A percentile compares a stretch with the other conserved stretches of the same genome.
These are phyloP conservation scores for Cucurbita ficifolia DNA, from an alignment of 306 rosid species.

Conservation along the genomic window DNA sequence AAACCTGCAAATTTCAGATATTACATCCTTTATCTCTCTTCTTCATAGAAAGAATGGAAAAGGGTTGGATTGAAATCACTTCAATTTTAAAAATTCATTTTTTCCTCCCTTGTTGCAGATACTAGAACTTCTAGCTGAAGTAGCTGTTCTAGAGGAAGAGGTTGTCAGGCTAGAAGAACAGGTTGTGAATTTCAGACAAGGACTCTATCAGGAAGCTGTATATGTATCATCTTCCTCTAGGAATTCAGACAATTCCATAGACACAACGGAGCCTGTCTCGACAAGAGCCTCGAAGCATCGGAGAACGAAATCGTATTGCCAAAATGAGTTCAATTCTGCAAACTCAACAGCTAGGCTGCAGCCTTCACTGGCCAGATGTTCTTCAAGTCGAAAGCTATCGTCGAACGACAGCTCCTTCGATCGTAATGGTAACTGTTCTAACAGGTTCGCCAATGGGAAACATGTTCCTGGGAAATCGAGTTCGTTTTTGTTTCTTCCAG, in stretches of 20 bases:
- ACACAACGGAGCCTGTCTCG: slow-evolving; percentile 27
- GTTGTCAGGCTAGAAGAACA: slow-evolving; percentile 72
- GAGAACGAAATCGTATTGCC: slow-evolving; percentile 59
- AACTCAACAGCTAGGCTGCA: slow-evolving; percentile 26
- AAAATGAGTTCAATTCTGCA: slow-evolving; percentile 40
- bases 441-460: slow-evolving; percentile 24
- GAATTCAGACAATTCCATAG: slow-evolving; percentile 30
- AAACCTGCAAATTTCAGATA: not conserved
- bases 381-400: slow-evolving; percentile 49
- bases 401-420: slow-evolving; percentile 25
- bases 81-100: not conserved
- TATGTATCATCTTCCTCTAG: slow-evolving; percentile 39
- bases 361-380: slow-evolving; percentile 55
- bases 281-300: slow-evolving; percentile 47
- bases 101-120: slow-evolving; percentile 34
- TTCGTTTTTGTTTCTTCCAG: slow-evolving; percentile 23
- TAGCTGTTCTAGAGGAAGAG: slow-evolving; percentile 88
- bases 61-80: not conserved
- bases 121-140: slow-evolving; percentile 83
- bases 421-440: slow-evolving; percentile 19
- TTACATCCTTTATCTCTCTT: not conserved
- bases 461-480: slow-evolving; percentile 27
- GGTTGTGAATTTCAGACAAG: slow-evolving; percentile 74
- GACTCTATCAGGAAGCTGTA: slow-evolving; percentile 74
- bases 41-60: not conserved